Base-by-base conservation (phyloP, 2,329 filamentous ascomycete genomes). In the Huntiella omanensis region DNA sequence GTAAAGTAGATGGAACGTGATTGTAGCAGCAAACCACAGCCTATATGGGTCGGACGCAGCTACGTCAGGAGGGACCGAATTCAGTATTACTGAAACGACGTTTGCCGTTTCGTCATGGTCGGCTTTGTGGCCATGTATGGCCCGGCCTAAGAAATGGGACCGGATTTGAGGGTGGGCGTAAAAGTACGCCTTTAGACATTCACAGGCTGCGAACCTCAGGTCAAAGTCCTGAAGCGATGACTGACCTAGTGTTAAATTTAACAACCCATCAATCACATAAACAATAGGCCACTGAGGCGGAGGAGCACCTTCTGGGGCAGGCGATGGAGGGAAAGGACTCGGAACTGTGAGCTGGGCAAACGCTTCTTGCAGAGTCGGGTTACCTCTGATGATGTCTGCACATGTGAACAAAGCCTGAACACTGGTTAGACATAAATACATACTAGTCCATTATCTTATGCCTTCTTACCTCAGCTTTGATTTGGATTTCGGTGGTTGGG, bases 111-210 rank as follows among this genome's bases (percentile, higher is more conserved):
- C 83, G 56, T 93, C 80, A 39, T 76, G 71, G 1, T 80, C 83
- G 36, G 77, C 77, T 43, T 70, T 66, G 59, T 95, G 84, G 0
- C 88, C 87, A 50, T 88, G 83, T 52, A 98, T 93, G 2, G 91
- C 91, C 55, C 88, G 73, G 45, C 78, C 72, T 15, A 96, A 67
- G 55, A 96, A 95, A 62, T 96, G 87, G 45, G 79, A 68, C 40
- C 81, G 78, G 50, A 95, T 88, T 47, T 82, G 77, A 34, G 77
- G 64, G 59, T 96, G 87, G 40, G 80, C 77, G 55, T 74, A 77
- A 55, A 95, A 85, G 60, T 98, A 98, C 2, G 91, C 85, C 60
- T 94, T 87, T 51, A 98, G 75, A 56, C 88, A 93, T 55, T 88
- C 80, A 58, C 83, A 91, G 16, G 84, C 86, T 15, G 88, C 83